Evolutionary conservation across 306 rosid species (phyloP).

Genomic region (Biancaea sappan): DNA sequence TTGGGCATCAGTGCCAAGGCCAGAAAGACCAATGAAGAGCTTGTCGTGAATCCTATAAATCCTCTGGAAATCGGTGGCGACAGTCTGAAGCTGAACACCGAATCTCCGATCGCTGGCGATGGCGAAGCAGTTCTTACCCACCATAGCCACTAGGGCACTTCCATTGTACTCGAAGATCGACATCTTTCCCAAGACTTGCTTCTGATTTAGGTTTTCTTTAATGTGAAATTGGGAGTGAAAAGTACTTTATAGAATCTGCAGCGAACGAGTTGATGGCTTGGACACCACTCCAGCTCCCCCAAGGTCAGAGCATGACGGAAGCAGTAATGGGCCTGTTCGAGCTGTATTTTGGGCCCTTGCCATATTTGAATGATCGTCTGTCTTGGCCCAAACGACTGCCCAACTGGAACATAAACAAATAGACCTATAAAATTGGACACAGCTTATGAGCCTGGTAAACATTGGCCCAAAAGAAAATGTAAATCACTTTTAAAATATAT

Average conservation of each 20-base stretch:
- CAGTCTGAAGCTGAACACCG: conserved; percentile 95
- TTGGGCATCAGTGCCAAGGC: conserved; percentile 96
- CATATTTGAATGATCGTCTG: too few relatives aligned
- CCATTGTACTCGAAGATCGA: conserved; percentile 98
- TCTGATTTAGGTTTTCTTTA: neutral
- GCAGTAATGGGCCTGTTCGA: neutral
- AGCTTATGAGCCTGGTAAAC: too few relatives aligned
- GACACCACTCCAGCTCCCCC: neutral
- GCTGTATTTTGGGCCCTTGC: neutral
- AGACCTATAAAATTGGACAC: too few relatives aligned
- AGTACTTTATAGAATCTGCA: neutral
- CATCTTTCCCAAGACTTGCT: conserved; percentile 18
- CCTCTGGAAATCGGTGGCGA: conserved; percentile 94
- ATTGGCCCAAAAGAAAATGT: too few relatives aligned
- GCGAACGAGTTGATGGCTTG: conserved; percentile 10
- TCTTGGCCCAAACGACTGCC: neutral
- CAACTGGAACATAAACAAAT: too few relatives aligned
- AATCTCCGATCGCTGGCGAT: conserved; percentile 95
- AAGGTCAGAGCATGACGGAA: neutral
- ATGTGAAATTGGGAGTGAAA: neutral
- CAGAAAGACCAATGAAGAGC: conserved; percentile 86
- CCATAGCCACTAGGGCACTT: conserved; percentile 93
- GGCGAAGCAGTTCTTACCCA: conserved; percentile 97
- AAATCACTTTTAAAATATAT: too few relatives aligned
- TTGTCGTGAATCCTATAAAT: conserved; percentile 74